Percentiles rank a stretch among this genome's conserved stretches.
Conservation (phyloP, 129 eudicot genomes). For the Helichrysum umbraculigerum region DNA sequence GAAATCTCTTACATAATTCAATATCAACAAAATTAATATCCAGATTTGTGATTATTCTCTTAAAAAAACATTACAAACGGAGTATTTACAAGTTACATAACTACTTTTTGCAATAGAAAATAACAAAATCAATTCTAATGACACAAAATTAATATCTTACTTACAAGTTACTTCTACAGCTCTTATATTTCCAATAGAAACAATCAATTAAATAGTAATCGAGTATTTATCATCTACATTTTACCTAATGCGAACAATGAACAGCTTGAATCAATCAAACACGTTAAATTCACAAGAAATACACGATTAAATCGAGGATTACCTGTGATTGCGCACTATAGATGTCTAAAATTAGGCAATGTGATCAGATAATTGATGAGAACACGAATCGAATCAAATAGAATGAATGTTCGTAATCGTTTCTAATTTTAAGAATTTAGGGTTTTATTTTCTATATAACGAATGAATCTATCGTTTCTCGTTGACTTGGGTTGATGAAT, state of each 20-base stretch:
- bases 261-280: conserved; percentile 29
- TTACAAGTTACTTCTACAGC: background rate
- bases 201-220: conserved; percentile 22
- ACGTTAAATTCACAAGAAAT: background rate
- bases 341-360: conserved; percentile 32
- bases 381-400: conserved; percentile 21
- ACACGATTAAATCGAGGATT: conserved; percentile 19
- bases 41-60: too few relatives aligned
- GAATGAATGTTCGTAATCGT: conserved; percentile 7
- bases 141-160: background rate
- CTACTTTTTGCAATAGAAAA: background rate
- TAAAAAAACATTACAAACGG: too few relatives aligned
- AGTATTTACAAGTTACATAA: too few relatives aligned
- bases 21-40: background rate
- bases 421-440: conserved; percentile 12
- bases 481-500: conserved; percentile 36
- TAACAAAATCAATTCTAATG: conserved; percentile 17
- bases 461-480: conserved; percentile 17
- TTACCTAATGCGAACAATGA: background rate
- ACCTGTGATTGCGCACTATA: conserved; percentile 18
- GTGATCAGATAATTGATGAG: conserved; percentile 23
- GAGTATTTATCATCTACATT: conserved; percentile 29
- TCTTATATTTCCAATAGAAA: background rate
- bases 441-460: conserved; percentile 28
- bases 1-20: background rate